phyloP scores from a whole-genome alignment of 306 rosid species.

The Carpinus fangiana region DNA sequence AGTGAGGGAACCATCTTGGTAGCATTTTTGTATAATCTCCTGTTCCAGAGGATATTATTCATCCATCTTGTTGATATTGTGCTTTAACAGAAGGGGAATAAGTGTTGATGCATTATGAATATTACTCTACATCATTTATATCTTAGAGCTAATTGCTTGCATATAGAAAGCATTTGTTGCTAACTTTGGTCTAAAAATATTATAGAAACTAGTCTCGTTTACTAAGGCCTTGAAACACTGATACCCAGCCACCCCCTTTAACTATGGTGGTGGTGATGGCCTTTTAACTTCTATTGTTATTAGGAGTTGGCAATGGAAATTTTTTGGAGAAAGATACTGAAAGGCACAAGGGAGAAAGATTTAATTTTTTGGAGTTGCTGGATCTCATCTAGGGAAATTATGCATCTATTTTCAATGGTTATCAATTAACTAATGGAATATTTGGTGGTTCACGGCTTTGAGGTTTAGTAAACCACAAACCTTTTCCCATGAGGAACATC shows the following conservation, averaged over 20 bases:
- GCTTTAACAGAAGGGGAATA: too few species aligned
- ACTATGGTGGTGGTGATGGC: not conserved
- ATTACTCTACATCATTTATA: too few species aligned
- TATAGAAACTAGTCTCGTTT: not conserved
- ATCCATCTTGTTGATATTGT: not conserved
- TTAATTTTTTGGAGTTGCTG: not conserved
- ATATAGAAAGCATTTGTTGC: not conserved
- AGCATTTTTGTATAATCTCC: constrained; percentile 6
- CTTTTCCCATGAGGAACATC: not conserved
- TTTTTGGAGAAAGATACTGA: not conserved
- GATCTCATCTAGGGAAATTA: not conserved
- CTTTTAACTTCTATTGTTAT: not conserved
- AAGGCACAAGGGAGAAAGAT: too few species aligned
- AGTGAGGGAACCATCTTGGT: not conserved
- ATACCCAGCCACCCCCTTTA: not conserved
- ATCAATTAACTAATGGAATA: not conserved
- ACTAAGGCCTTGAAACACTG: not conserved
- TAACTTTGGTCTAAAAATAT: not conserved
- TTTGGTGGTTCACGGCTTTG: not conserved
- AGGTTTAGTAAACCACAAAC: not conserved
- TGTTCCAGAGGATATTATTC: not conserved
- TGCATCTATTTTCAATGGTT: not conserved
- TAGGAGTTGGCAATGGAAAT: not conserved
- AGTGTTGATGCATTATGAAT: too few species aligned
- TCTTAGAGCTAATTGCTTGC: constrained; percentile 7